Evolutionary conservation across 192 early-diverging fungal genomes (phyloP).

Genomic region (Coemansia sp.): DNA sequence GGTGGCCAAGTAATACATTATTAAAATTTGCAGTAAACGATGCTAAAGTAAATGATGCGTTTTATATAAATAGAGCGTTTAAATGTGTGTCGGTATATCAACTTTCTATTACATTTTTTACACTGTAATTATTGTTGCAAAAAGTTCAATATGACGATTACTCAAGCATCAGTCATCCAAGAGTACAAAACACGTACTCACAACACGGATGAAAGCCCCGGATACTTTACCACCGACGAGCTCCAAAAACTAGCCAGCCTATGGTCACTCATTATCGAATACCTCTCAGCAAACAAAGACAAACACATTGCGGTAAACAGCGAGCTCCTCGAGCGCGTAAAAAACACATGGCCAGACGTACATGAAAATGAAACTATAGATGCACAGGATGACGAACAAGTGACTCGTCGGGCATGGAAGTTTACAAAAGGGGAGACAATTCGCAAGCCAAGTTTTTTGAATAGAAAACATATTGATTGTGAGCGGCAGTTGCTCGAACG

Average conservation of each 20-base stretch:
- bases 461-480: conserved; percentile 11
- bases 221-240: conserved; percentile 30
- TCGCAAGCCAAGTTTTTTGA: conserved; percentile 14
- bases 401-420: conserved; percentile 36
- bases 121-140: neutral
- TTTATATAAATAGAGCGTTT: too few species aligned
- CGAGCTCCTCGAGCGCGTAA: conserved; percentile 22
- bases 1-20: neutral
- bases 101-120: too few species aligned
- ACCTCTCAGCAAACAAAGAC: conserved; percentile 21
- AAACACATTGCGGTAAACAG: conserved; percentile 27
- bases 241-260: conserved; percentile 32
- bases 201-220: conserved; percentile 18
- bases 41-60: too few species aligned
- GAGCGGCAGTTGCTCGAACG: conserved; percentile 31
- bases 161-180: conserved; percentile 35
- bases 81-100: too few species aligned
- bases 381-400: conserved; percentile 12
- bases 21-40: neutral
- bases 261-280: conserved; percentile 34
- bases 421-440: conserved; percentile 38
- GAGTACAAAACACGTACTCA: conserved; percentile 29
- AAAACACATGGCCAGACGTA: conserved; percentile 18
- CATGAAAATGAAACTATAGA: conserved; percentile 13
- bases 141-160: conserved; percentile 28